Evolutionary conservation across 257 asterid genomes (phyloP).

Genomic region (Solanum corneliomulleri): DNA sequence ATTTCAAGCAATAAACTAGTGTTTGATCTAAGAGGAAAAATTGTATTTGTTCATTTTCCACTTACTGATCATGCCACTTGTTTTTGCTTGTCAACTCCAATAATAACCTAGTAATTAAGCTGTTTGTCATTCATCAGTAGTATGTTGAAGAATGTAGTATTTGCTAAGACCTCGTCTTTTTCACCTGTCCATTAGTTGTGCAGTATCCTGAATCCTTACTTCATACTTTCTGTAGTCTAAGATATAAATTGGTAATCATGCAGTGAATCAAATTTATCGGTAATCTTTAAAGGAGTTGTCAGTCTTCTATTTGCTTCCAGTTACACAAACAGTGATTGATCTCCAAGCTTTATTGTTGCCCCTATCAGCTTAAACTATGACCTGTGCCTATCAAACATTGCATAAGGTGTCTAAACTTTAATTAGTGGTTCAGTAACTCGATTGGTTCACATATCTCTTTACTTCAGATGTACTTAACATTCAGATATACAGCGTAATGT

Average conservation of each 20-base stretch:
- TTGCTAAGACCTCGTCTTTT: neutral
- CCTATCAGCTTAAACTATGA: neutral
- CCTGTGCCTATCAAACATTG: neutral
- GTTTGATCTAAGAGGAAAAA: neutral
- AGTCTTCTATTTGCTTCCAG: neutral
- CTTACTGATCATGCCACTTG: neutral
- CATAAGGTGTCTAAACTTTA: neutral
- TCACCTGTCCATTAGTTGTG: neutral
- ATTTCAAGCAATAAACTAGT: neutral
- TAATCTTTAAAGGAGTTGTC: neutral
- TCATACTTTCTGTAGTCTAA: neutral
- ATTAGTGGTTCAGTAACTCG: neutral
- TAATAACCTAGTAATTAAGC: neutral
- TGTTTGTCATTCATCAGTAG: neutral
- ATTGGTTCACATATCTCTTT: neutral
- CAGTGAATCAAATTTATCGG: neutral
- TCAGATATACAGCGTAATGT: constrained; percentile 66
- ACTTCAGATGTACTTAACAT: constrained; percentile 32
- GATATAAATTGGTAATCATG: neutral
- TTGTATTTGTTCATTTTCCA: neutral
- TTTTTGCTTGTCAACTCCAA: neutral
- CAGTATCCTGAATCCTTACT: neutral
- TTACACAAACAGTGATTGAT: neutral
- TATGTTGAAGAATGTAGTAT: neutral
- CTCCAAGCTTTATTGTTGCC: neutral